phyloP scores from a whole-genome alignment of 306 rosid genomes.

The Canavalia gladiata region DNA sequence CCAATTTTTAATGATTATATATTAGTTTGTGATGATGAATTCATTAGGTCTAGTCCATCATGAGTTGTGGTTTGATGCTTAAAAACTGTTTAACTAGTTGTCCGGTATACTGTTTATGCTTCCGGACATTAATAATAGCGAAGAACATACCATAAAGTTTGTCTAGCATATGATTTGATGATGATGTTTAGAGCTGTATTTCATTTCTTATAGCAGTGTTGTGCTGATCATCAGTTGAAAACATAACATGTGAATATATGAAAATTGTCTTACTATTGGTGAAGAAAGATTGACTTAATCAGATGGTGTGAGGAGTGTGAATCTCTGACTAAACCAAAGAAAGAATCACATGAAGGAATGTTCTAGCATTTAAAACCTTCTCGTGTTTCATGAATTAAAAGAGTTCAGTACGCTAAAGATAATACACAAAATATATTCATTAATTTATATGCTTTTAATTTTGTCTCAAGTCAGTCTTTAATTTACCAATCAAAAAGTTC shows the following conservation, averaged over 20 bases:
- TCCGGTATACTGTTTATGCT: background rate
- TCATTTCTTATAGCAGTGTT: background rate
- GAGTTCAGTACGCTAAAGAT: background rate
- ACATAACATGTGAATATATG: background rate
- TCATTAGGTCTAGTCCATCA: background rate
- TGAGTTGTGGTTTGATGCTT: background rate
- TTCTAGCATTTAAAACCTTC: background rate
- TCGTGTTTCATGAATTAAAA: background rate
- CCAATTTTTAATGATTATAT: background rate
- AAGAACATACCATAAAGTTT: background rate
- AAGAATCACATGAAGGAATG: slow-evolving; percentile 11
- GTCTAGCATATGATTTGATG: slow-evolving; percentile 5
- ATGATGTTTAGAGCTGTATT: background rate
- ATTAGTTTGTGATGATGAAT: background rate
- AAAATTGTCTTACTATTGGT: background rate
- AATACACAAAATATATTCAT: background rate
- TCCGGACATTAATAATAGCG: background rate
- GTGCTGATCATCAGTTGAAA: background rate
- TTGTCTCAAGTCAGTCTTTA: background rate
- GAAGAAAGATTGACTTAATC: background rate
- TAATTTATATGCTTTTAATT: background rate
- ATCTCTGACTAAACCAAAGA: background rate
- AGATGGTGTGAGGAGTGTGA: background rate
- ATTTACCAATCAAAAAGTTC: too few relatives aligned
- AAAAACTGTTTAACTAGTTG: background rate